phyloP scores from a whole-genome alignment of 805 yeast genomes.

The Blastobotrys chiropterorum region DNA sequence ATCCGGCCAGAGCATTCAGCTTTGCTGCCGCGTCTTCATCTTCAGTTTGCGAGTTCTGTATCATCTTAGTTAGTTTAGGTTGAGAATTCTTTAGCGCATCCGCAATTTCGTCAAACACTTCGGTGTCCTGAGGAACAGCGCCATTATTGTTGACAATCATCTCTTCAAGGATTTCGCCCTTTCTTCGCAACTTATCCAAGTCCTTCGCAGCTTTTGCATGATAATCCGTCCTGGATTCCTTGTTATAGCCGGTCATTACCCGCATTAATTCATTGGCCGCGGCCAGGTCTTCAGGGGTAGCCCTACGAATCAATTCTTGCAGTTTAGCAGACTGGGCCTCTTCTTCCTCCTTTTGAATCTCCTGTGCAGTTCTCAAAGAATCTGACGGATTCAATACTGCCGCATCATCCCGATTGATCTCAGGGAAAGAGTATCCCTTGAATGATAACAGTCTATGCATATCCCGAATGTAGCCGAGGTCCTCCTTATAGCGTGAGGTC shows the following conservation, averaged over 20 bases:
- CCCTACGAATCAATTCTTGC: conserved; percentile 91
- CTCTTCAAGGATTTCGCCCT: conserved; percentile 80
- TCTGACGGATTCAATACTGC: conserved; percentile 91
- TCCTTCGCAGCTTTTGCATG: conserved; percentile 78
- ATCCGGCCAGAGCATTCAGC: conserved; percentile 65
- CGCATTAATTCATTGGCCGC: conserved; percentile 98
- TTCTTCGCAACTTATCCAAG: conserved; percentile 73
- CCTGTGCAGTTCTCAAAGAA: conserved; percentile 79
- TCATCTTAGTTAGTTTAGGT: conserved; percentile 79
- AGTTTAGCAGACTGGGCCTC: conserved; percentile 90
- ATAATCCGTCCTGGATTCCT: conserved; percentile 68
- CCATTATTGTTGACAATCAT: conserved; percentile 51
- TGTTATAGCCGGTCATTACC: conserved; percentile 95
- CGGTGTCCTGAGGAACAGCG: conserved; percentile 40
- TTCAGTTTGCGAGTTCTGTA: conserved; percentile 68
- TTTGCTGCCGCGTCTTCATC: conserved; percentile 59
- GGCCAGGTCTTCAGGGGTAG: conserved; percentile 88
- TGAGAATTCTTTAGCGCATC: conserved; percentile 74
- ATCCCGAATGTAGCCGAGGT: conserved; percentile 84
- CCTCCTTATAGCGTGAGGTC: conserved; percentile 85
- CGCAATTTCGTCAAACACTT: conserved; percentile 73
- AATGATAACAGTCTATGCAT: conserved; percentile 87
- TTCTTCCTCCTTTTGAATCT: conserved; percentile 86
- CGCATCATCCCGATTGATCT: conserved; percentile 80
- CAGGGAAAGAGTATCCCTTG: conserved; percentile 93